phyloP scores from a whole-genome alignment of 108 stramenopile species.

The Bacterosira constricta region DNA sequence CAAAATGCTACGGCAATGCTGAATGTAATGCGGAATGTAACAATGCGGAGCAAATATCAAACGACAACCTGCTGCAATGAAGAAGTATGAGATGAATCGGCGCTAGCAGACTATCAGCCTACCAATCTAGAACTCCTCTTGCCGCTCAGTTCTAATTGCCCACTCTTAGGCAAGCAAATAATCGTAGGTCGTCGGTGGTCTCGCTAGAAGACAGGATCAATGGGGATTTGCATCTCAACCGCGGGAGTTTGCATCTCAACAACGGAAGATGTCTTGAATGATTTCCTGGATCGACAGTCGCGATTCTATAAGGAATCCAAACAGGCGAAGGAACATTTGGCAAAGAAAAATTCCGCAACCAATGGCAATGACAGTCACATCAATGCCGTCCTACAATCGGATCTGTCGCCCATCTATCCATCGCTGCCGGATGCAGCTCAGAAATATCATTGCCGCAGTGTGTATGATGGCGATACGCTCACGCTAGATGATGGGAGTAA shows the following conservation, averaged over 20 bases:
- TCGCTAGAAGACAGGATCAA: background rate
- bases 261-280: constrained; percentile 30
- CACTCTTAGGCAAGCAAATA: background rate
- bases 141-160: background rate
- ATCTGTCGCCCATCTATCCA: constrained; percentile 51
- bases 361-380: background rate
- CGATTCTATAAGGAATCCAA: constrained; percentile 39
- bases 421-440: constrained; percentile 58
- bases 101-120: too few relatives aligned
- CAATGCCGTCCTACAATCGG: constrained; percentile 31
- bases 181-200: background rate
- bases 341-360: constrained; percentile 3
- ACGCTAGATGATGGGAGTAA: constrained; percentile 64
- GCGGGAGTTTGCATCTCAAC: constrained; percentile 28
- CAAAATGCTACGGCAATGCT: too few relatives aligned
- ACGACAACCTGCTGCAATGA: too few relatives aligned
- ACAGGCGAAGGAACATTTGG: constrained; percentile 19
- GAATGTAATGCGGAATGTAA: too few relatives aligned
- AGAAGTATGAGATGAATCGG: too few relatives aligned
- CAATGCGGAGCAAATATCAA: too few relatives aligned
- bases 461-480: constrained; percentile 85
- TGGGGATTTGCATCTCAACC: constrained; percentile 37
- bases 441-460: constrained; percentile 57
- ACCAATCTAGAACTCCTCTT: too few relatives aligned
- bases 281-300: constrained; percentile 38